These are phyloP conservation scores for Eremomyces bilateralis DNA, from an alignment of 495 filamentous ascomycete genomes.

Conservation along the genomic window DNA sequence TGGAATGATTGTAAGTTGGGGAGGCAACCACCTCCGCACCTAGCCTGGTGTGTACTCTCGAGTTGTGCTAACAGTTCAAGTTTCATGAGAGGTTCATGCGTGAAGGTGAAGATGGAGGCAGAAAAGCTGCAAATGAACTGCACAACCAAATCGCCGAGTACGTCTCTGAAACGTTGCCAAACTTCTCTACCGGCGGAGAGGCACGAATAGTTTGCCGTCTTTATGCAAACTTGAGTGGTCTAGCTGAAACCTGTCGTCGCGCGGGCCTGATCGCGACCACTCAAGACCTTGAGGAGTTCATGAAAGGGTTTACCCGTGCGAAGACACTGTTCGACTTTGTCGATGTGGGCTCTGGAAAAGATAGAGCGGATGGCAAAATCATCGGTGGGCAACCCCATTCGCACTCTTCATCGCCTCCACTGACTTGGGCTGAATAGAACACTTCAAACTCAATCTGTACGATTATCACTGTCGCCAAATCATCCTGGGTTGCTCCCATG, in stretches of 20 bases:
- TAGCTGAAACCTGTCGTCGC: constrained; percentile 35
- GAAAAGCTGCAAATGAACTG: constrained; percentile 42
- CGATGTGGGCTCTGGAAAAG: constrained; percentile 49
- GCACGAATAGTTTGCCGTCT: constrained; percentile 43
- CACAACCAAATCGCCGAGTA: constrained; percentile 28
- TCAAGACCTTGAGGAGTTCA: constrained; percentile 39
- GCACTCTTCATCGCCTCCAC: constrained; percentile 3
- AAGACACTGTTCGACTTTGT: constrained; percentile 51
- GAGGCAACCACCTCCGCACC: no score
- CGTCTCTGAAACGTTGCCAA: constrained; percentile 23
- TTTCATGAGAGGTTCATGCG: constrained; percentile 45
- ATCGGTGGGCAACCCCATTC: constrained; percentile 28
- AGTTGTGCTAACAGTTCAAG: constrained; percentile 13
- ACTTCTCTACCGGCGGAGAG: constrained; percentile 27
- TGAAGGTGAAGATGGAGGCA: constrained; percentile 47
- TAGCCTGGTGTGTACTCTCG: constrained; percentile 2
- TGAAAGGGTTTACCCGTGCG: constrained; percentile 53
- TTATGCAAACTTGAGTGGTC: constrained; percentile 44
- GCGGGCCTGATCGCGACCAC: constrained; percentile 33
- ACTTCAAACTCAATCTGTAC: constrained; percentile 39
- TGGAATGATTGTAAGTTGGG: constrained; percentile 44
- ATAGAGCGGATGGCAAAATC: constrained; percentile 52
- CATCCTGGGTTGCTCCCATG: constrained; percentile 56
- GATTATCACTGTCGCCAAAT: constrained; percentile 66
- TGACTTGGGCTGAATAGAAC: constrained; percentile 27